Percentiles rank a stretch among this genome's conserved stretches.
Conservation (phyloP, 352 stramenopile genomes). For the Blastocystis sp. region DNA sequence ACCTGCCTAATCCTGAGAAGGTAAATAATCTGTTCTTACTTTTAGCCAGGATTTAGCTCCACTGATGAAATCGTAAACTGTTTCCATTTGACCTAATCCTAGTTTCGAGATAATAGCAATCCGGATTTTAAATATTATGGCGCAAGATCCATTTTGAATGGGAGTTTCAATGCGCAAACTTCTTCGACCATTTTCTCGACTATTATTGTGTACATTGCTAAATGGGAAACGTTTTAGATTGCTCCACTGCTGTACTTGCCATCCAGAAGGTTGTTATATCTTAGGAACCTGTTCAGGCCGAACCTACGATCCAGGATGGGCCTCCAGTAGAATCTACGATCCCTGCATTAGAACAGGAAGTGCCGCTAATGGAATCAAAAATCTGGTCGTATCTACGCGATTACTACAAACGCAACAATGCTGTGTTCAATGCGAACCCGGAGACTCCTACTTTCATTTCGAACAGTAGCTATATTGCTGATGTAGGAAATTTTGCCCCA, state of each 20-base stretch:
- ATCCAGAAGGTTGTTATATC: not conserved
- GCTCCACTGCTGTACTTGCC: slow-evolving; percentile 41
- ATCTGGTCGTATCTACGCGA: slow-evolving; percentile 61
- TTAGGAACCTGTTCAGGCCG: slow-evolving; percentile 40
- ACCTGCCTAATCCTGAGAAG: no score
- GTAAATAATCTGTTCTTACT: no score
- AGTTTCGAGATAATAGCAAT: no score
- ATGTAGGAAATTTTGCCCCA: not conserved
- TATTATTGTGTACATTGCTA: not conserved
- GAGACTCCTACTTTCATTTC: slow-evolving; percentile 60
- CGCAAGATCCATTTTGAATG: no score
- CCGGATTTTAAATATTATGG: no score
- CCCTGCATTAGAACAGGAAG: slow-evolving; percentile 37
- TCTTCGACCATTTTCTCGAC: no score
- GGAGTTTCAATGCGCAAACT: no score
- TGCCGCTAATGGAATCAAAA: slow-evolving; percentile 54
- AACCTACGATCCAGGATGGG: slow-evolving; percentile 58
- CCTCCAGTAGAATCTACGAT: slow-evolving; percentile 18
- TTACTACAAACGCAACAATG: slow-evolving; percentile 61
- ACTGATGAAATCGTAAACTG: no score
- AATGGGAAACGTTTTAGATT: slow-evolving; percentile 63
- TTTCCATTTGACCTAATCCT: no score
- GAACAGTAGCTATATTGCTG: slow-evolving; percentile 60
- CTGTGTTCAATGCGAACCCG: slow-evolving; percentile 37
- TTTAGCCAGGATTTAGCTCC: no score